These are phyloP conservation scores for Arabidopsis thaliana DNA, from an alignment of 345 rosid species.

Conservation along the genomic window TAIR10.1 NC_003075.7:15141501-15142000, in stretches of 20 bases:
- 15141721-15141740: constrained; percentile 63
- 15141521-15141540: not conserved
- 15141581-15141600: constrained; percentile 37
- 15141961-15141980: not conserved
- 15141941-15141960: not conserved
- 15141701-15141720: constrained; percentile 63
- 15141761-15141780: constrained; percentile 57
- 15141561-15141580: constrained; percentile 5
- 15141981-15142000: not conserved
- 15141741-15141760: constrained; percentile 77
- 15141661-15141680: constrained; percentile 84
- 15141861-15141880: constrained; percentile 76
- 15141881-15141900: constrained; percentile 67
- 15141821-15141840: constrained; percentile 71
- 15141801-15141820: constrained; percentile 84
- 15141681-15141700: constrained; percentile 61
- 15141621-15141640: constrained; percentile 31
- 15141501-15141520: not conserved
- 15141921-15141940: constrained; percentile 54
- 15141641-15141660: constrained; percentile 44
- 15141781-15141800: constrained; percentile 61
- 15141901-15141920: constrained; percentile 60
- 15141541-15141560: not conserved
- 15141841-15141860: constrained; percentile 57
- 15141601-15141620: constrained; percentile 26